Evolutionary conservation across 768 basidiomycete genomes (phyloP).

Genomic region (Suillus discolor): DNA sequence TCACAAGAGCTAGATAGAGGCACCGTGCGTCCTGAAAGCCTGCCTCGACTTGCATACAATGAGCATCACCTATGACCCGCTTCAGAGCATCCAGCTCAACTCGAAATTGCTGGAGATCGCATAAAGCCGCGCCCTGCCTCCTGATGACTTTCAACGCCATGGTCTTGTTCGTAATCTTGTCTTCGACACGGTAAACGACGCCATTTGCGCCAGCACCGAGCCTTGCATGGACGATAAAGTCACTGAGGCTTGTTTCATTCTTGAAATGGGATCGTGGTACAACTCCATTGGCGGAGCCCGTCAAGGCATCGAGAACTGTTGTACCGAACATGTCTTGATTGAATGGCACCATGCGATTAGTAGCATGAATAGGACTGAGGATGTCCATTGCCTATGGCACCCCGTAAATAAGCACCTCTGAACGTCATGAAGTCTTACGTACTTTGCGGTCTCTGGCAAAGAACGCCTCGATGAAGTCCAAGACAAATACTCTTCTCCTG

Average conservation of each 20-base stretch:
- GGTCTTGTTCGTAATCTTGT: constrained; percentile 8
- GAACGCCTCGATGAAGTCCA: constrained; percentile 4
- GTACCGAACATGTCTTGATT: not conserved
- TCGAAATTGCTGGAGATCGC: not conserved
- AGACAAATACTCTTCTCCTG: not conserved
- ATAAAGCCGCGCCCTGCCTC: not conserved
- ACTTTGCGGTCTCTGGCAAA: constrained; percentile 4
- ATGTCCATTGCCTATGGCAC: constrained; percentile 1
- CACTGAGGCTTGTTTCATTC: not conserved
- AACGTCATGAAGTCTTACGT: not conserved
- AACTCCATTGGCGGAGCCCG: not conserved
- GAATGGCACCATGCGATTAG: not conserved
- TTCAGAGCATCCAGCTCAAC: constrained; percentile 12
- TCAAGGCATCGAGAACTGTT: not conserved
- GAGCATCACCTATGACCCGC: constrained; percentile 11
- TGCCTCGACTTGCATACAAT: constrained; percentile 13
- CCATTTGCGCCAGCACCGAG: constrained; percentile 12
- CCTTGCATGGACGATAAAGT: constrained; percentile 7
- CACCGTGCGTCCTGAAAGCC: constrained; percentile 16
- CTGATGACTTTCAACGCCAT: constrained; percentile 15
- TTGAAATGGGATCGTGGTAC: not conserved
- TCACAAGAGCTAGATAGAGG: constrained; percentile 16
- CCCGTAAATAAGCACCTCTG: not conserved
- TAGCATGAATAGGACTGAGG: constrained; percentile 3
- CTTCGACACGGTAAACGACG: constrained; percentile 10